Percentiles rank a stretch among this genome's conserved stretches.
phyloP scores from a whole-genome alignment of 2,329 filamentous ascomycete species.

The Zymoseptoria tritici region DNA sequence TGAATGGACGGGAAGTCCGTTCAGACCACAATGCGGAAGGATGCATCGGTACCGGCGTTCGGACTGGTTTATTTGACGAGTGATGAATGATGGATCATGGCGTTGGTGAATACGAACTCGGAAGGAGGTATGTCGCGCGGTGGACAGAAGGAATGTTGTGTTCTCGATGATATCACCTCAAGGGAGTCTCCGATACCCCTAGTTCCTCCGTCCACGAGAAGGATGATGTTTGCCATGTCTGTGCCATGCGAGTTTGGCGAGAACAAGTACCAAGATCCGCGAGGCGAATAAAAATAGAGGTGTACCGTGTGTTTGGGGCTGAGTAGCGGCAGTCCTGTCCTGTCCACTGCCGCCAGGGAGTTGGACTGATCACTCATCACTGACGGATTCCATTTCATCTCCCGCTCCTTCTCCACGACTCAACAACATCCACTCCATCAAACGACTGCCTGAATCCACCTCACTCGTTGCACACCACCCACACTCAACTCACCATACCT shows the following conservation, averaged over 20 bases:
- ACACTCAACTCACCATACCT: background rate
- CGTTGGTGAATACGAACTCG: too few species aligned
- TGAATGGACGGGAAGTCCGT: too few species aligned
- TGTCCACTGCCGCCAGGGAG: background rate
- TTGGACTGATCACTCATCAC: background rate
- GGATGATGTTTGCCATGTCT: background rate
- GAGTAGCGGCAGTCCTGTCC: too few species aligned
- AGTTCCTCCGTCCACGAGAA: background rate
- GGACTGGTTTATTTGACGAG: too few species aligned
- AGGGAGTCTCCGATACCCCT: background rate
- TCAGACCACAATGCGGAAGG: background rate
- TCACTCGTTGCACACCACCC: background rate
- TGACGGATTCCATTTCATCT: background rate
- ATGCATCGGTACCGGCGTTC: too few species aligned
- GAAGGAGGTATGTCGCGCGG: too few species aligned
- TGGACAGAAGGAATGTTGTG: too few species aligned
- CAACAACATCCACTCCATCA: background rate
- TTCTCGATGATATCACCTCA: too few species aligned
- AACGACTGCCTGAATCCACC: too few species aligned
- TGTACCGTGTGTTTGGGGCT: background rate
- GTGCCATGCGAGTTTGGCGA: background rate
- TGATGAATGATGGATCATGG: too few species aligned
- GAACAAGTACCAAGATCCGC: background rate
- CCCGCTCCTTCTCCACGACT: background rate
- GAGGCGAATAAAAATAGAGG: background rate